These are phyloP conservation scores for Talaromyces ruber DNA, from an alignment of 495 filamentous ascomycete species.

Conservation along the genomic window DNA sequence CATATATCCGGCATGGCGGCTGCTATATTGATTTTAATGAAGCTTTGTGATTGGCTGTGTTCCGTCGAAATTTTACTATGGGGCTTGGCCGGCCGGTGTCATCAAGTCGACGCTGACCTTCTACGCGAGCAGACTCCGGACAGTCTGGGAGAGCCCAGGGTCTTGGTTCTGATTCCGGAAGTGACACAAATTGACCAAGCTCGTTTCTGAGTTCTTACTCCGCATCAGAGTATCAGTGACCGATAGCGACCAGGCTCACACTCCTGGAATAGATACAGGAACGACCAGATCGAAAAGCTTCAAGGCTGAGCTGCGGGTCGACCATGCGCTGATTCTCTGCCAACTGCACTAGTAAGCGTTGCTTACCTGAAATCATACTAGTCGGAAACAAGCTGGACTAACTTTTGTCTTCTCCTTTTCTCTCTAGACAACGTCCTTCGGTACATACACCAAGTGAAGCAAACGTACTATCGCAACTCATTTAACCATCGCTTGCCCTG, in stretches of 20 bases:
- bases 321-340: background rate
- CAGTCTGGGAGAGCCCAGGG: background rate
- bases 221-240: too few species aligned
- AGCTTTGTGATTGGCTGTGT: background rate
- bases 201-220: background rate
- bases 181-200: background rate
- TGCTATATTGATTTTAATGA: background rate
- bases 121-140: background rate
- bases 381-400: background rate
- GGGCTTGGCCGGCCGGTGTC: background rate
- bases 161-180: background rate
- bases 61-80: background rate
- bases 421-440: background rate
- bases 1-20: background rate
- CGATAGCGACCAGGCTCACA: background rate
- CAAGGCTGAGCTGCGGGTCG: background rate
- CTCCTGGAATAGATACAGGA: background rate
- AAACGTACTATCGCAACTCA: background rate
- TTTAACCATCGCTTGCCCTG: constrained; percentile 1
- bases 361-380: background rate
- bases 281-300: background rate
- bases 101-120: background rate
- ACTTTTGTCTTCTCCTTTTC: background rate
- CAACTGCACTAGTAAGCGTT: background rate
- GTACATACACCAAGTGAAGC: background rate